Percentiles rank a stretch among this genome's conserved stretches.
Conservation (phyloP, 2,329 filamentous ascomycete species). For the Ascochyta viciae-villosae region DNA sequence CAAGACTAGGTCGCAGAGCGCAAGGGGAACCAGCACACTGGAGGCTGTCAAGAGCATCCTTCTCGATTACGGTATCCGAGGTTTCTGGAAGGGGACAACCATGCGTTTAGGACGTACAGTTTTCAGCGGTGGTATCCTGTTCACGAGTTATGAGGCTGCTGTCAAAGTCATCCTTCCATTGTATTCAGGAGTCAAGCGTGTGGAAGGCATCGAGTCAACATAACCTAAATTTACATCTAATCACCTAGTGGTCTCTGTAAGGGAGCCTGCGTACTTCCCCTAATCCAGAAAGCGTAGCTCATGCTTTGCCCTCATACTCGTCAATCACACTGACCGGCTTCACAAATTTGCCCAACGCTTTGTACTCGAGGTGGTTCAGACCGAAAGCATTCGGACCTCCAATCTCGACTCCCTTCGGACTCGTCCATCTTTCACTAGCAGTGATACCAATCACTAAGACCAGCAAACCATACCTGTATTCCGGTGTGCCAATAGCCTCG, state of each 20-base stretch:
- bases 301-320: slow-evolving; percentile 50
- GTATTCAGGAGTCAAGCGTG: slow-evolving; percentile 31
- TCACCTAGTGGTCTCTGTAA: background rate
- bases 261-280: background rate
- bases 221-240: slow-evolving; percentile 19
- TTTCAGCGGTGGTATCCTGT: slow-evolving; percentile 71
- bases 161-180: slow-evolving; percentile 57
- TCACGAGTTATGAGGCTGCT: slow-evolving; percentile 68
- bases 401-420: slow-evolving; percentile 56
- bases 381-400: slow-evolving; percentile 60
- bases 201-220: slow-evolving; percentile 23
- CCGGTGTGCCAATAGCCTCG: slow-evolving; percentile 60
- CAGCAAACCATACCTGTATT: slow-evolving; percentile 62
- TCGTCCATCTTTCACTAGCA: slow-evolving; percentile 63
- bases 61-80: slow-evolving; percentile 64
- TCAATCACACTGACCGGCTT: slow-evolving; percentile 63
- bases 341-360: slow-evolving; percentile 59
- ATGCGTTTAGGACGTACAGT: slow-evolving; percentile 71
- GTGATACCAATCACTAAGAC: slow-evolving; percentile 63
- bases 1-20: slow-evolving; percentile 69
- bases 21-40: slow-evolving; percentile 62
- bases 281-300: background rate
- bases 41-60: slow-evolving; percentile 65
- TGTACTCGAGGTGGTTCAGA: slow-evolving; percentile 58
- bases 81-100: slow-evolving; percentile 71